Conservation (phyloP, 23 red algal species). For the Gracilaria gracilis region DNA sequence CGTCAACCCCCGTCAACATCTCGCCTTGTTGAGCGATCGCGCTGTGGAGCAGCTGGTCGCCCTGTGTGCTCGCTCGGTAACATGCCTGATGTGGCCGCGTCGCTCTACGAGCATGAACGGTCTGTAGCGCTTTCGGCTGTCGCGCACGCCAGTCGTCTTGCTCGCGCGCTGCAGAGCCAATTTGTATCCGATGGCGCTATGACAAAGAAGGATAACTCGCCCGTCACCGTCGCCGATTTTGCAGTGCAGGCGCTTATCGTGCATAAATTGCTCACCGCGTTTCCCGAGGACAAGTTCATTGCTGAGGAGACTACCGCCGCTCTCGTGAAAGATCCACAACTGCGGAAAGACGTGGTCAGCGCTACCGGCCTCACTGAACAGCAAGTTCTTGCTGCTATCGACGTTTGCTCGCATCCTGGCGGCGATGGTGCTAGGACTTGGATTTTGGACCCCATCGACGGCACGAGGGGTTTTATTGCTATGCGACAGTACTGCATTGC, state of each 20-base stretch:
- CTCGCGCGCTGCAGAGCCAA: constrained; percentile 42
- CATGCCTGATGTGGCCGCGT: not conserved
- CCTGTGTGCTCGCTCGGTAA: not conserved
- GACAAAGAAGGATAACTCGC: constrained; percentile 87
- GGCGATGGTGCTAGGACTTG: constrained; percentile 82
- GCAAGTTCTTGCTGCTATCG: constrained; percentile 72
- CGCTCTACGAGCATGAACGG: constrained; percentile 41
- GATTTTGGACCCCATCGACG: constrained; percentile 98
- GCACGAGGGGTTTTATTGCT: constrained; percentile 93
- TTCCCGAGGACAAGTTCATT: constrained; percentile 91
- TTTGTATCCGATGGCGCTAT: constrained; percentile 20
- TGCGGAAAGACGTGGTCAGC: constrained; percentile 52
- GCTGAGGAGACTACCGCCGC: constrained; percentile 85
- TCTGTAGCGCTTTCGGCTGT: constrained; percentile 49
- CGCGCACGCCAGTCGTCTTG: constrained; percentile 26
- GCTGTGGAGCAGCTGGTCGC: not conserved
- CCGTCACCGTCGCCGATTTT: constrained; percentile 97
- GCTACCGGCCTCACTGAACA: constrained; percentile 46
- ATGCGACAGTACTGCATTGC: constrained; percentile 96
- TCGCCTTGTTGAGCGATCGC: not conserved
- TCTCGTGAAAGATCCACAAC: constrained; percentile 45
- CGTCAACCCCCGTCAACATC: not conserved
- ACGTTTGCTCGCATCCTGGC: constrained; percentile 41
- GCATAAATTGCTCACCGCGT: constrained; percentile 56
- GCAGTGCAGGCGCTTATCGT: constrained; percentile 94